These are phyloP conservation scores for Metschnikowia bowlesiae DNA, from an alignment of 805 yeast genomes.

Conservation along the genomic window DNA sequence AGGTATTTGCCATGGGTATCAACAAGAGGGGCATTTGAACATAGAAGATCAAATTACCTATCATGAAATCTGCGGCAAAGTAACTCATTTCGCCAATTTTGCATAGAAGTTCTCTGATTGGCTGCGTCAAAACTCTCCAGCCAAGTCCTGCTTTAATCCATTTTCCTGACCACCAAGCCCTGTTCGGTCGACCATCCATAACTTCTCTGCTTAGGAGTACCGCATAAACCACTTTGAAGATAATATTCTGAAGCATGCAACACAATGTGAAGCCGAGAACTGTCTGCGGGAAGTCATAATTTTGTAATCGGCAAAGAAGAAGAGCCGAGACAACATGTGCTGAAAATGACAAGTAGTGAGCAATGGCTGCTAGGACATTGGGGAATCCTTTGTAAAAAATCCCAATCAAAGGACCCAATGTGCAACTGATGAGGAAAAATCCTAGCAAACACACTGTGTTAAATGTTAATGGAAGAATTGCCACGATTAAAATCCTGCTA, in stretches of 20 bases:
- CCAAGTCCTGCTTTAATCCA: conserved; percentile 65
- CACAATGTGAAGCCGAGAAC: conserved; percentile 58
- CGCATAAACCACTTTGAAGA: conserved; percentile 50
- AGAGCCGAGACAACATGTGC: conserved; percentile 54
- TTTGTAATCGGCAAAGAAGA: conserved; percentile 62
- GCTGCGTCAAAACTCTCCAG: conserved; percentile 57
- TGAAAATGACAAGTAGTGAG: conserved; percentile 15
- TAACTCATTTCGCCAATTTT: conserved; percentile 63
- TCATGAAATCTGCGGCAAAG: conserved; percentile 59
- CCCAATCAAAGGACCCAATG: conserved; percentile 48
- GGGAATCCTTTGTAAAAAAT: conserved; percentile 45
- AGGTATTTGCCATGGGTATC: conserved; percentile 58
- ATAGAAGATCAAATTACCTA: conserved; percentile 56
- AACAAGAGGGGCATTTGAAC: conserved; percentile 58
- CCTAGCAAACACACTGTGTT: conserved; percentile 39
- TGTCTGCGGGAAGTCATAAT: conserved; percentile 58
- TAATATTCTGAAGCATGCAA: conserved; percentile 51
- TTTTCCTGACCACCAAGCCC: conserved; percentile 63
- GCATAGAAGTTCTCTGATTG: conserved; percentile 58
- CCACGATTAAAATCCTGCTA: conserved; percentile 39
- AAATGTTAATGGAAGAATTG: conserved; percentile 45
- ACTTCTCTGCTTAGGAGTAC: conserved; percentile 58
- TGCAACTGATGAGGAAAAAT: conserved; percentile 39
- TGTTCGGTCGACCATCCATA: conserved; percentile 53
- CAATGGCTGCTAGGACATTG: conserved; percentile 44